These are phyloP conservation scores for Arachnopeziza araneosa DNA, from an alignment of 2,329 filamentous ascomycete genomes.

Conservation along the genomic window DNA sequence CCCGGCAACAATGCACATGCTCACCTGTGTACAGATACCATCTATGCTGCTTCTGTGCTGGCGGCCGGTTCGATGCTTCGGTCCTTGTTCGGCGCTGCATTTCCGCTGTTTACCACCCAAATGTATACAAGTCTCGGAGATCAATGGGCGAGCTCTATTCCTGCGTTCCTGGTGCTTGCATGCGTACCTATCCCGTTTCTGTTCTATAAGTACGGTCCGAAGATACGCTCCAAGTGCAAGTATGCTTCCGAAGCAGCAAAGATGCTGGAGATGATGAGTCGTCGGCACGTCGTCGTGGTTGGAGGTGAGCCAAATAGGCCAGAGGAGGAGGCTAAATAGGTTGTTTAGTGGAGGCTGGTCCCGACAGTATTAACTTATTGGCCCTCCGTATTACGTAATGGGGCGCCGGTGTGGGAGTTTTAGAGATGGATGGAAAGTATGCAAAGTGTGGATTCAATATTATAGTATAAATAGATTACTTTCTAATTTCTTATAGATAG, in stretches of 20 bases:
- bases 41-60: slow-evolving; percentile 70
- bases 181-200: slow-evolving; percentile 71
- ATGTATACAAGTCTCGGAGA: slow-evolving; percentile 51
- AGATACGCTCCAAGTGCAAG: slow-evolving; percentile 61
- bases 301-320: slow-evolving; percentile 4
- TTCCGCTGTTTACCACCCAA: slow-evolving; percentile 63
- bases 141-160: slow-evolving; percentile 69
- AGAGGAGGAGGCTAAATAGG: slow-evolving; percentile 5
- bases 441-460: not conserved
- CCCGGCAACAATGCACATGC: slow-evolving; percentile 11
- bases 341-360: slow-evolving; percentile 3
- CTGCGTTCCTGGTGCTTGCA: slow-evolving; percentile 65
- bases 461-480: no score
- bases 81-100: slow-evolving; percentile 60
- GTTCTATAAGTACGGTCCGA: slow-evolving; percentile 65
- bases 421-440: slow-evolving; percentile 1
- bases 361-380: slow-evolving; percentile 4
- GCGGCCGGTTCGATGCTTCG: slow-evolving; percentile 68
- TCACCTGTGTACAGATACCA: slow-evolving; percentile 44
- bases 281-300: slow-evolving; percentile 6
- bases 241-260: slow-evolving; percentile 55
- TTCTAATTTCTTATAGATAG: slow-evolving; percentile 2
- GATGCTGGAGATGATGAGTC: slow-evolving; percentile 5
- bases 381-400: slow-evolving; percentile 1
- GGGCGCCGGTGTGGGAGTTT: slow-evolving; percentile 2